A percentile compares a stretch with the other conserved stretches of the same genome.
Conservation (phyloP, 495 filamentous ascomycete genomes). For the Diplogelasinospora grovesii region DNA sequence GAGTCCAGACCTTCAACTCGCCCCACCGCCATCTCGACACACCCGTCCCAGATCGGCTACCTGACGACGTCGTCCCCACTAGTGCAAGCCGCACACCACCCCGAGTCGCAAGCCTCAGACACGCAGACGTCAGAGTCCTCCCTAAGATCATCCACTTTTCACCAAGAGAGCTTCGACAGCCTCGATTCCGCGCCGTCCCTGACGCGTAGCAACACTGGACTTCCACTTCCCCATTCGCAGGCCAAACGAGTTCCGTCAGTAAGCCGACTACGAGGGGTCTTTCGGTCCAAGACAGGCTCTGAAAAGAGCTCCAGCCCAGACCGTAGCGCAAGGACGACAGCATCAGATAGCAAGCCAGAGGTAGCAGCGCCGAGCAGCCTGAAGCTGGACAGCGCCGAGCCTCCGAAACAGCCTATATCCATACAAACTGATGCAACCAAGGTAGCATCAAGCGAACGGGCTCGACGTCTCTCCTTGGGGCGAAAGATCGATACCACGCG, state of each 20-base stretch:
- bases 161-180: conserved; percentile 18
- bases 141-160: conserved; percentile 12
- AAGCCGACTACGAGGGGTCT: conserved; percentile 40
- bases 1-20: conserved; percentile 12
- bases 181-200: conserved; percentile 16
- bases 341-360: conserved; percentile 11
- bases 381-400: conserved; percentile 9
- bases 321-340: conserved; percentile 10
- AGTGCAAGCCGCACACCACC: conserved; percentile 50
- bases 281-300: conserved; percentile 31
- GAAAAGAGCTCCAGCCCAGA: conserved; percentile 18
- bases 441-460: conserved; percentile 9
- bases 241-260: conserved; percentile 38
- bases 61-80: conserved; percentile 78
- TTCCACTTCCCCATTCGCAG: conserved; percentile 29
- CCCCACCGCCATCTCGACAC: conserved; percentile 55
- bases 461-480: conserved; percentile 23
- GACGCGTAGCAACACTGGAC: conserved; percentile 23
- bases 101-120: conserved; percentile 28
- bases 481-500: conserved; percentile 24
- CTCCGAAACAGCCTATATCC: not conserved
- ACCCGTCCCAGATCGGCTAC: conserved; percentile 72
- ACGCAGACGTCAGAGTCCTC: conserved; percentile 16
- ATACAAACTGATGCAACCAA: too few species aligned
- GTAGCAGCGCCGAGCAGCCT: conserved; percentile 12